Conservation (phyloP, 768 basidiomycete genomes). For the Tulasnella sp. region DNA sequence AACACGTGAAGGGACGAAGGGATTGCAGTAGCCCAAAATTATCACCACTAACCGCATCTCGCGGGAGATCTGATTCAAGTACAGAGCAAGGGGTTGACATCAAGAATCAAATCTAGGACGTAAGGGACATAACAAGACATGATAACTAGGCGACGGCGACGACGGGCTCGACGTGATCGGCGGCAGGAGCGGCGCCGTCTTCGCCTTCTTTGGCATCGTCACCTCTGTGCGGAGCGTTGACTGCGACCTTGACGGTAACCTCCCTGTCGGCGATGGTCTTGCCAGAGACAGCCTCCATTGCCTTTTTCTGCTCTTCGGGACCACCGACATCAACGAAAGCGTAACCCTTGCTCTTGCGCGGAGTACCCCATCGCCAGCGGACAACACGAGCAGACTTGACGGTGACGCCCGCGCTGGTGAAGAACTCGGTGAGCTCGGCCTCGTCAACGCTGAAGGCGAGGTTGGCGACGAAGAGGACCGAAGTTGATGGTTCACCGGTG, state of each 20-base stretch:
- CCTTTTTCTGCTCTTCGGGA: constrained; percentile 89
- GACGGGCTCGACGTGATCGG: constrained; percentile 19
- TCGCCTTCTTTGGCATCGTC: constrained; percentile 2
- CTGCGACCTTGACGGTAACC: constrained; percentile 94
- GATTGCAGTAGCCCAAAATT: background rate
- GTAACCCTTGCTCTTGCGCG: constrained; percentile 92
- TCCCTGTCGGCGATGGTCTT: constrained; percentile 83
- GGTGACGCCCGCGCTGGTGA: constrained; percentile 81
- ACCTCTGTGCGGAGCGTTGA: constrained; percentile 58
- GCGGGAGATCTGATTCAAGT: background rate
- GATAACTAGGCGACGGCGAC: constrained; percentile 4
- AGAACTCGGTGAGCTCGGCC: constrained; percentile 73
- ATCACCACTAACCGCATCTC: background rate
- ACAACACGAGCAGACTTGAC: constrained; percentile 90
- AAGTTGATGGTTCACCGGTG: constrained; percentile 84
- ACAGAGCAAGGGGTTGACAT: background rate
- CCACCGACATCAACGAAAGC: constrained; percentile 95
- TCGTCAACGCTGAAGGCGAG: constrained; percentile 95
- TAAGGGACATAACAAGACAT: background rate
- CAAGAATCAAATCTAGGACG: constrained; percentile 11
- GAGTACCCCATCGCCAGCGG: constrained; percentile 72
- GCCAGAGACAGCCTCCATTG: constrained; percentile 82
- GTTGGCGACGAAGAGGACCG: constrained; percentile 94
- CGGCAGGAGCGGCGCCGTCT: background rate
- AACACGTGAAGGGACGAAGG: background rate